These are phyloP conservation scores for Orbilia brochopaga DNA, from an alignment of 2,329 filamentous ascomycete species.

Conservation along the genomic window DNA sequence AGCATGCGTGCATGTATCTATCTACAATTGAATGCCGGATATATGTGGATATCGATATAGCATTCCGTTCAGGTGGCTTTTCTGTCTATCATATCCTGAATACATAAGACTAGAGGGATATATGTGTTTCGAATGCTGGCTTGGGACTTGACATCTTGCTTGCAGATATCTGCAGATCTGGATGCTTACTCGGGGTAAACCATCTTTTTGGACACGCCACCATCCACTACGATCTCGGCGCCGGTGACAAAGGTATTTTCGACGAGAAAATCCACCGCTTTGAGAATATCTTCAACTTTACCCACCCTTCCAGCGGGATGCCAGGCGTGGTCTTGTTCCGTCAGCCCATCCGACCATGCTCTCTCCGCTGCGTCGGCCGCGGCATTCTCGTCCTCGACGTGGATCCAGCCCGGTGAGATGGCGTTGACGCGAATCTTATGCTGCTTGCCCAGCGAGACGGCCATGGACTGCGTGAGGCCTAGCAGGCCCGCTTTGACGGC, in stretches of 20 bases:
- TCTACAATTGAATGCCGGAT: not conserved
- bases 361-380: slow-evolving; percentile 53
- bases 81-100: too few relatives aligned
- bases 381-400: slow-evolving; percentile 60
- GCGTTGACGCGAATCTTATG: slow-evolving; percentile 61
- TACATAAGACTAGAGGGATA: not conserved
- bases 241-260: slow-evolving; percentile 25
- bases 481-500: slow-evolving; percentile 63
- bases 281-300: slow-evolving; percentile 60
- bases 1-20: not conserved
- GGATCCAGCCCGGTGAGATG: slow-evolving; percentile 64
- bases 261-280: slow-evolving; percentile 38
- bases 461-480: slow-evolving; percentile 62
- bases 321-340: slow-evolving; percentile 61
- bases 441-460: slow-evolving; percentile 60
- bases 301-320: slow-evolving; percentile 63
- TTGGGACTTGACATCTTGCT: too few relatives aligned
- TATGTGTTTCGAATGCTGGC: not conserved
- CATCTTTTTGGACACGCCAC: slow-evolving; percentile 37
- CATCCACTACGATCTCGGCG: slow-evolving; percentile 28
- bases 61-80: too few relatives aligned
- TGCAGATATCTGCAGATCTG: too few relatives aligned
- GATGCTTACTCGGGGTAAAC: slow-evolving; percentile 23
- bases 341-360: slow-evolving; percentile 62
- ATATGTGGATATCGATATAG: too few relatives aligned